Evolutionary conservation across 768 basidiomycete genomes (phyloP).

Genomic region (Rhizopogon rudus): DNA sequence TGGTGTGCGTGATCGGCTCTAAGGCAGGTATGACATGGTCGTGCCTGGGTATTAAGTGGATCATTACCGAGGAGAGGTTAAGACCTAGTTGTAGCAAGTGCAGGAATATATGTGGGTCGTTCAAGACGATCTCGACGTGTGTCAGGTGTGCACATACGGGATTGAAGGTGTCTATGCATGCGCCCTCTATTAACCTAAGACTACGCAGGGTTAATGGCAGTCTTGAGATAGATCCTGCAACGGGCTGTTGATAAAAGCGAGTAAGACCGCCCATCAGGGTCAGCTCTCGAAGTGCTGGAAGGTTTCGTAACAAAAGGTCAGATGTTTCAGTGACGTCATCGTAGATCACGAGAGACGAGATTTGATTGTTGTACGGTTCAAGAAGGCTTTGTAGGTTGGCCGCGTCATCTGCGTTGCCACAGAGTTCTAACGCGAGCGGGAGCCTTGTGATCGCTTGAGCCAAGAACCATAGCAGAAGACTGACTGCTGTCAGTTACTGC

Average conservation of each 20-base stretch:
- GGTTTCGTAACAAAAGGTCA: constrained; percentile 12
- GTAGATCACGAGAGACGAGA: constrained; percentile 4
- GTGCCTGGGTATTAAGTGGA: not conserved
- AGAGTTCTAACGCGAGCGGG: constrained; percentile 17
- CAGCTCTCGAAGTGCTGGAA: constrained; percentile 17
- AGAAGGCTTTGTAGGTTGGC: not conserved
- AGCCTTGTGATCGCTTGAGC: constrained; percentile 9
- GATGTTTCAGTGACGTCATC: constrained; percentile 5
- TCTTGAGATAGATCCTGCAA: not conserved
- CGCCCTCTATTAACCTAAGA: constrained; percentile 6
- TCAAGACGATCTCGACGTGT: constrained; percentile 1
- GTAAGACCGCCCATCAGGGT: constrained; percentile 4
- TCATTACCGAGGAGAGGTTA: constrained; percentile 4
- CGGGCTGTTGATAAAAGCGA: no score
- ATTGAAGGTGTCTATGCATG: constrained; percentile 1
- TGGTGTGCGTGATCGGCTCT: constrained; percentile 4
- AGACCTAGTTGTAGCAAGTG: constrained; percentile 15
- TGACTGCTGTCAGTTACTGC: constrained; percentile 5
- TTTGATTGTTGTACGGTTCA: constrained; percentile 11
- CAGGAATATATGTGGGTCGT: not conserved
- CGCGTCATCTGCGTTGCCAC: not conserved
- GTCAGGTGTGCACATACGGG: constrained; percentile 14
- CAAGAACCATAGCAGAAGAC: constrained; percentile 9
- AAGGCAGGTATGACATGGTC: no score
- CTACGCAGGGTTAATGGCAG: constrained; percentile 6